These are phyloP conservation scores for Leucosporidium yakuticum DNA, from an alignment of 768 basidiomycete genomes.

Conservation along the genomic window DNA sequence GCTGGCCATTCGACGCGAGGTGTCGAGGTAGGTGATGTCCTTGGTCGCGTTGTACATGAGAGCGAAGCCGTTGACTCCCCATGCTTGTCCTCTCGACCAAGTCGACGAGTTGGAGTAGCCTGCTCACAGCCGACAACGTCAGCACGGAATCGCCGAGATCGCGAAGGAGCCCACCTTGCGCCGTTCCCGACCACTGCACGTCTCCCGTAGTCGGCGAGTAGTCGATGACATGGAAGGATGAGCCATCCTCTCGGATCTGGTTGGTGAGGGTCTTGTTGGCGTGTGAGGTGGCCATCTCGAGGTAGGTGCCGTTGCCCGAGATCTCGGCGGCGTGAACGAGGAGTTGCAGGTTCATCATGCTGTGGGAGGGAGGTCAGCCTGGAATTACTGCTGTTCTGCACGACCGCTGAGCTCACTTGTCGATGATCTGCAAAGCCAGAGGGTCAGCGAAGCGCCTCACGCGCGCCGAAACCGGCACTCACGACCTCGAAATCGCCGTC, in stretches of 20 bases:
- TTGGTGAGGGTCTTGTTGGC: slow-evolving; percentile 63
- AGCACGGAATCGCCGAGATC: slow-evolving; percentile 48
- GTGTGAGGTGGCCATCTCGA: slow-evolving; percentile 58
- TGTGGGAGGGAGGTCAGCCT: slow-evolving; percentile 43
- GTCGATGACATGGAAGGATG: slow-evolving; percentile 29
- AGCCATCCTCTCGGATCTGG: slow-evolving; percentile 51
- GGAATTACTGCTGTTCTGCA: neutral
- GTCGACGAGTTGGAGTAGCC: slow-evolving; percentile 42
- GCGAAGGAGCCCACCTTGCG: slow-evolving; percentile 49
- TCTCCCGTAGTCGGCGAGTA: slow-evolving; percentile 48
- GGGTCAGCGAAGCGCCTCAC: neutral
- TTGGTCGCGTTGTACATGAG: slow-evolving; percentile 37
- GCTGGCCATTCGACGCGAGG: neutral
- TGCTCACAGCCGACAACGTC: neutral
- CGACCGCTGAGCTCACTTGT: neutral
- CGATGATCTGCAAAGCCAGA: slow-evolving; percentile 4
- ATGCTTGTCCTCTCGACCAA: slow-evolving; percentile 68
- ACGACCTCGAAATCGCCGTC: slow-evolving; percentile 9
- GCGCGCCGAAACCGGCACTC: neutral
- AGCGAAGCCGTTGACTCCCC: slow-evolving; percentile 65
- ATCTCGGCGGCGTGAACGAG: slow-evolving; percentile 56
- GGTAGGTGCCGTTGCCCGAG: slow-evolving; percentile 57
- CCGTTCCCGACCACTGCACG: slow-evolving; percentile 55
- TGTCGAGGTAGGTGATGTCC: neutral
- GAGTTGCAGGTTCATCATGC: slow-evolving; percentile 64